phyloP scores from a whole-genome alignment of 1,284 basidiomycete species.

The Cryptococcus sp. region DNA sequence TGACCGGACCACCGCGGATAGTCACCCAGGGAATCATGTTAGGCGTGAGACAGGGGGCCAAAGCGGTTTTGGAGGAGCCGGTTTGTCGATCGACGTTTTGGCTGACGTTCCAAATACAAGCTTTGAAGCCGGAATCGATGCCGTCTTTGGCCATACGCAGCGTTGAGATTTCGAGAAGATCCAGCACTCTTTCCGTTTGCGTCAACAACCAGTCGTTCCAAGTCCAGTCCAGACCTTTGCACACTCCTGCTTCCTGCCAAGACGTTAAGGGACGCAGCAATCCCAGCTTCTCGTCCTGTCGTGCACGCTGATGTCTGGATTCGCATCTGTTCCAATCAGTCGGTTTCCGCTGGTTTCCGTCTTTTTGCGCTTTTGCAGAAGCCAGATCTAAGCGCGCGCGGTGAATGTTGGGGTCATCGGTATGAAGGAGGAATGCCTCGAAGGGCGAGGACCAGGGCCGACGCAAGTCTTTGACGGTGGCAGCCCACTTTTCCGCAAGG shows the following conservation, averaged over 20 bases:
- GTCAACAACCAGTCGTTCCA: constrained; percentile 91
- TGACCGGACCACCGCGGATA: constrained; percentile 93
- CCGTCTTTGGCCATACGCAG: constrained; percentile 78
- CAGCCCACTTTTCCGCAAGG: constrained; percentile 72
- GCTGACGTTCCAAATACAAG: constrained; percentile 96
- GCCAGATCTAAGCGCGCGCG: constrained; percentile 81
- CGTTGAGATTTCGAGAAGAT: constrained; percentile 87
- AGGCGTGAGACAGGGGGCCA: constrained; percentile 89
- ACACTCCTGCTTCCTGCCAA: constrained; percentile 91
- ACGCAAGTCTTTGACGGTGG: constrained; percentile 66
- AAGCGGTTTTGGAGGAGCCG: constrained; percentile 75
- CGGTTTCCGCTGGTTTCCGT: constrained; percentile 59
- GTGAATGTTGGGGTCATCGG: constrained; percentile 88
- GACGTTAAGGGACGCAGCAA: constrained; percentile 82
- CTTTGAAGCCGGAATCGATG: constrained; percentile 82
- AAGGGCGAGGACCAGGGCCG: constrained; percentile 86
- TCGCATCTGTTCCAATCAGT: constrained; percentile 90
- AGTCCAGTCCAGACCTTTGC: constrained; percentile 83
- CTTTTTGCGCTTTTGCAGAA: constrained; percentile 51
- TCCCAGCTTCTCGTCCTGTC: constrained; percentile 80
- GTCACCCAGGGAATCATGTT: constrained; percentile 97
- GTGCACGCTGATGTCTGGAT: constrained; percentile 82
- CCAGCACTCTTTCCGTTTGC: constrained; percentile 92
- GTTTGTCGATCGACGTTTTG: constrained; percentile 93
- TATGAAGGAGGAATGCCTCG: constrained; percentile 86